Percentiles rank a stretch among this genome's conserved stretches.
These are phyloP conservation scores for Macrotyloma uniflorum DNA, from an alignment of 306 rosid species.

Conservation along the genomic window DNA sequence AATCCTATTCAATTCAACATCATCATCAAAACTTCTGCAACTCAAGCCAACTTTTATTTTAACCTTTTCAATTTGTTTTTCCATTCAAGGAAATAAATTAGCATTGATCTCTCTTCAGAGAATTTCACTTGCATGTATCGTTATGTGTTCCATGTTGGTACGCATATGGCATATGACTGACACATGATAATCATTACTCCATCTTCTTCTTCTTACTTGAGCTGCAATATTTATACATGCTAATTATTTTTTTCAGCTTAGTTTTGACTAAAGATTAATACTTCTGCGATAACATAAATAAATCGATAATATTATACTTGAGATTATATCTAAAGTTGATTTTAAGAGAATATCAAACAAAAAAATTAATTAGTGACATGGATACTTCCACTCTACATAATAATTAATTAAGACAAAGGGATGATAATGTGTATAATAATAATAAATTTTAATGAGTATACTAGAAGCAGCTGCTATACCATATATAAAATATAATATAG, in stretches of 20 bases:
- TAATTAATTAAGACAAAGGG: no score
- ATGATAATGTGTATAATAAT: no score
- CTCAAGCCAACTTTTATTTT: neutral
- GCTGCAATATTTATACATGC: neutral
- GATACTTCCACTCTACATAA: no score
- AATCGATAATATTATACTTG: neutral
- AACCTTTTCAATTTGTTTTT: conserved; percentile 13
- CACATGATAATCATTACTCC: neutral
- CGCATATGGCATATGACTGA: conserved; percentile 2
- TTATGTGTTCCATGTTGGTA: neutral
- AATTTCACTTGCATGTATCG: neutral
- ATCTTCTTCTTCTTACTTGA: neutral
- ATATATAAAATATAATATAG: no score
- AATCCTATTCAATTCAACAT: conserved; percentile 22
- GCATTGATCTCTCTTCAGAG: neutral
- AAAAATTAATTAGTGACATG: no score
- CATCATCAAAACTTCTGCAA: conserved; percentile 28
- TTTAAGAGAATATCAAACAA: neutral
- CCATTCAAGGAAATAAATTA: conserved; percentile 22
- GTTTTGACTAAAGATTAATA: neutral
- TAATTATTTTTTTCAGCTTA: neutral
- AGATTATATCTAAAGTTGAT: neutral
- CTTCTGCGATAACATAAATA: neutral
- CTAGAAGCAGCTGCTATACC: no score
- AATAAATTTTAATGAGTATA: no score